Evolutionary conservation across 2,329 filamentous ascomycete genomes (phyloP).

Genomic region (Cryphonectria japonica): DNA sequence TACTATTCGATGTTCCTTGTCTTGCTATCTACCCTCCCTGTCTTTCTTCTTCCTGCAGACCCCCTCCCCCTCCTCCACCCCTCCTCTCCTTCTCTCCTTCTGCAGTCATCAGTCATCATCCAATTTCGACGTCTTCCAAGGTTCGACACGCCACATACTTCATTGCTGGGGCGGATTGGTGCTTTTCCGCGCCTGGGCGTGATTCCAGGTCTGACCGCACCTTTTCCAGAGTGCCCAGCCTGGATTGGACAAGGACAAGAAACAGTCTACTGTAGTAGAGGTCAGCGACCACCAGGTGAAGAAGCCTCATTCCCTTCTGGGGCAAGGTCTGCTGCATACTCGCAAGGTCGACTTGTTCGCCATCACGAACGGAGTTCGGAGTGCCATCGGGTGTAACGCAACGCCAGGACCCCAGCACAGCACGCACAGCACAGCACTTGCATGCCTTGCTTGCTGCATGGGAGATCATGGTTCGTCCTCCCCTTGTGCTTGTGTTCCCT

Average conservation of each 20-base stretch:
- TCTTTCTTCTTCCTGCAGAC: not conserved
- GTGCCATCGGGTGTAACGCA: not conserved
- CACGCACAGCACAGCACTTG: not conserved
- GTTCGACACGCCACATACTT: not conserved
- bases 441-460: not conserved
- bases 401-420: not conserved
- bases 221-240: not conserved
- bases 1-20: not conserved
- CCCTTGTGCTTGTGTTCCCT: not conserved
- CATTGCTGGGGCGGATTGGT: not conserved
- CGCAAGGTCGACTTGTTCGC: not conserved
- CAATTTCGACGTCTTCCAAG: constrained; percentile 6
- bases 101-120: constrained; percentile 4
- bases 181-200: not conserved
- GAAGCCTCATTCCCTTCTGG: too few species aligned
- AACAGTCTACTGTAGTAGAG: not conserved
- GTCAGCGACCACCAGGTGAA: not conserved
- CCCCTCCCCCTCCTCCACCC: not conserved
- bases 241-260: not conserved
- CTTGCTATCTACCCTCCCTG: not conserved
- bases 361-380: not conserved
- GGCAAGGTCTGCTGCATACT: not conserved
- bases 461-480: not conserved
- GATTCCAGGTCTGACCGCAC: not conserved
- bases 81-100: not conserved